Evolutionary conservation across 768 basidiomycete genomes (phyloP), one percentile per base, ranked within the genome.

Genomic region (Russula earlei): DNA sequence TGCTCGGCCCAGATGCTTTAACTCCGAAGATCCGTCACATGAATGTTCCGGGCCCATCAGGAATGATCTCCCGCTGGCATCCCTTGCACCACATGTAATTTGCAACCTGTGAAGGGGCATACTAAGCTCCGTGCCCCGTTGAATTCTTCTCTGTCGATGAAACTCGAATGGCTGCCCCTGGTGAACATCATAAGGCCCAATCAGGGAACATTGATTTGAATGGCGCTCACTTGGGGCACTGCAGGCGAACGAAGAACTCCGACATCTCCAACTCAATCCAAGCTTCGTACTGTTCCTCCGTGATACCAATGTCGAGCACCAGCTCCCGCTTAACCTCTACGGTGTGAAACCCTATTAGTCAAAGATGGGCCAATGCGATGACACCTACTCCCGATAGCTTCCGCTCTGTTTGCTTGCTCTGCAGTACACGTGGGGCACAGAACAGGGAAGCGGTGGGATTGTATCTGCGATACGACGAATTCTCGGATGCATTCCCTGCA

Each of bases 381-480:
- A 31, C n/a, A 57, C 70, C 57, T 65, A 73, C 74, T 70, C 42
- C 67, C 67, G 24, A 70, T 70, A 8, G 29, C 5, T 17, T 49
- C 52, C 12, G 56, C 29, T 5, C 43, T 22, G 10, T 29, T 53
- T 51, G 14, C n/a, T 34, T 22, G 64, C 45, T 11, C 66, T n/a
- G 71, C 65, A n/a, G 70, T 68, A 59, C 85, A 86, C 33, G 75
- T 62, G 1, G 84, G 85, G 65, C 84, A 86, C 15, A 76, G 62
- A 24, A 85, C 78, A 2, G 84, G 84, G 49, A 75, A 85, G 6
- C 73, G 74, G 55, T 73, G 74, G 19, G 81, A 77, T 17, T 71
- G 70, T 20, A 85, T 69, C 66, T 76, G 77, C 2, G 75, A 72
- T 36, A 59, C 63, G n/a, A 77, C 65, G 54, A 77, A 74, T 1